Evolutionary conservation across 805 yeast species (phyloP), one percentile per base, ranked within the genome.

Genomic region (Tetrapisispora fleetii): DNA sequence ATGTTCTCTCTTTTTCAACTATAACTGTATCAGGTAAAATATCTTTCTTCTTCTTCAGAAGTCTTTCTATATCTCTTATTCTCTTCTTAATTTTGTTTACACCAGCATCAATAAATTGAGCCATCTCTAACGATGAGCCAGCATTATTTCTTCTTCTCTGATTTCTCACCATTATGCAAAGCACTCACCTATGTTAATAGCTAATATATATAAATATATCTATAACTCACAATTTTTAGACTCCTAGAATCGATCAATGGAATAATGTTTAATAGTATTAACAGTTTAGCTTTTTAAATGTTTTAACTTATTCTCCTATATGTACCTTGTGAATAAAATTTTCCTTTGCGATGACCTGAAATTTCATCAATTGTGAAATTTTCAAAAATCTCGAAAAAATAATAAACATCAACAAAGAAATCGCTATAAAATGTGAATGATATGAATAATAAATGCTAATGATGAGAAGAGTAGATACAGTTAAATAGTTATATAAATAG

Each of bases 1-100:
- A 66, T 1, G 85, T 83, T 65, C 95, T 78, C 65, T 87, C 93
- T 54, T 86, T 83, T 43, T 82, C 84, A 17, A 79, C 67, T 48
- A 81, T 73, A 24, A 81, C 73, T 56, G 79, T 78, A 16, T 87
- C 83, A 3, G 86, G 82, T 48, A 84, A 65, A 19, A 68, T 73
- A 40, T 79, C 81, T 56, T 74, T 77, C 56, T 71, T 72, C 49
- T 72, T 73, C 18, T 57, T 59, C 51, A 91, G 69, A 18, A 85
- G 69, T 56, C 97, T 75, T 58, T 84, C 83, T 37, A 88, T 73
- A 63, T 91, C 96, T 69, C 98, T 79, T 53, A 91, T 85, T 67
- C 84, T 85, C 72, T 84, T 88, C 66, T 81, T 86, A 53, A 88
- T 75, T 57, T 82, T 84, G 38, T 85, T 61, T 3, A 69, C 56